Evolutionary conservation across 805 yeast genomes (phyloP), one percentile per base, ranked within the genome.

Genomic region (Myxozyma kluyveri): DNA sequence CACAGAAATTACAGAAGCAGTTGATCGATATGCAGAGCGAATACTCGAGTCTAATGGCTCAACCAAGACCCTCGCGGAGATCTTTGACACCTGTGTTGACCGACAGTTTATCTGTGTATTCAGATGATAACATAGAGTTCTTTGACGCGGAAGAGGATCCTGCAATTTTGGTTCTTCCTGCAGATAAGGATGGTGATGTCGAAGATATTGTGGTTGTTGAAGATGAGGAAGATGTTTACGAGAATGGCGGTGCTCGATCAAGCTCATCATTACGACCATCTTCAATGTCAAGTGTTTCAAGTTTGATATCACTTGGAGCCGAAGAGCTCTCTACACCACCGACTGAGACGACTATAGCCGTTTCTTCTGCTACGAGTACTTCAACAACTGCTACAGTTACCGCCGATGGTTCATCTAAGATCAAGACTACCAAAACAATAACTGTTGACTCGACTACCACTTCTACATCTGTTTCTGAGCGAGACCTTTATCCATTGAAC

Each of bases 81-180:
- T 29, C 33, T 29, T 9, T 29, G 33, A 9, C 33, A 29, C 33
- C 9, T 9, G 33, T 29, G 33, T 29, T n/a, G 14, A 22, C 39
- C 6, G 60, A 56, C 17, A 50, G 44, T 36, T 24, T 35, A 22
- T 54, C 59, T 3, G 45, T 53, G n/a, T 26, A 39, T 23, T 56
- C 60, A 5, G 59, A 56, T 21, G 32, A 29, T 29, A 29, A 9
- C 12, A 29, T 48, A 41, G 82, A 80, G 45, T 82, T 75, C 61
- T 81, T 68, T 62, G 95, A 87, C 69, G 95, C 95, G 1, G 75
- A 75, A 45, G 91, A 85, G 39, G 75, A 45, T 14, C 51, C 49
- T 14, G 57, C 52, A 6, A 45, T 56, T 40, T 26, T 56, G 10
- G 58, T 56, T 4, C 19, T 56, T 21, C 33, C 33, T 9, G 42